Percentiles rank a stretch among this genome's conserved stretches.
phyloP scores from a whole-genome alignment of 148 eudicot genomes.

The Dianthus caryophyllus region DNA sequence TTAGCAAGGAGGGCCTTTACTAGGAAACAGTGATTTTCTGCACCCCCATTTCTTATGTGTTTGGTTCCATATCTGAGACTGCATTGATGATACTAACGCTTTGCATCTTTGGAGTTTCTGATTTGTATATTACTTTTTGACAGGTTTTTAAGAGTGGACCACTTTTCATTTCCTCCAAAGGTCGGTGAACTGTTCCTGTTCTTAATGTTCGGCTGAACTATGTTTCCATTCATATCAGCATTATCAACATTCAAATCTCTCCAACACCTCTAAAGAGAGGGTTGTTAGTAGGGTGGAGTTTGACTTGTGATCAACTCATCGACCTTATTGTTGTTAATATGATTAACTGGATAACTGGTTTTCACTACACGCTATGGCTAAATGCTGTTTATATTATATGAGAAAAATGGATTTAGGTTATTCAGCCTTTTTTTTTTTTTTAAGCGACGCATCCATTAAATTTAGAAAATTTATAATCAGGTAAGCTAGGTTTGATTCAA shows the following conservation, averaged over 20 bases:
- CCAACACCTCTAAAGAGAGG: neutral
- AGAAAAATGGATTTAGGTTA: neutral
- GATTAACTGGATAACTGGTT: neutral
- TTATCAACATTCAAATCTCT: neutral
- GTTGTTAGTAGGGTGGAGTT: neutral
- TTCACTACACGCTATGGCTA: too few species aligned
- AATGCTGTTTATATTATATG: neutral
- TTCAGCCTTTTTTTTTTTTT: too few species aligned
- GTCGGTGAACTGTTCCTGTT: slow-evolving; percentile 36
- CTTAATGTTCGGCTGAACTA: neutral
- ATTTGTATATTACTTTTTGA: slow-evolving; percentile 13
- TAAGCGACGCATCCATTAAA: neutral
- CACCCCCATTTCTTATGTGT: neutral
- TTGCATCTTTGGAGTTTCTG: slow-evolving; percentile 5
- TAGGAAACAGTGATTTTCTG: neutral
- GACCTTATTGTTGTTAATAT: neutral
- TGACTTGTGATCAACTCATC: slow-evolving; percentile 5
- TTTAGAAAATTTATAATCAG: neutral
- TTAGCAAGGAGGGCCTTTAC: neutral
- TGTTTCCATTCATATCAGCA: neutral
- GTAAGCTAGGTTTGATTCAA: neutral
- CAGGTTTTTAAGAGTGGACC: slow-evolving; percentile 99
- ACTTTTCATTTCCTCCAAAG: slow-evolving; percentile 96
- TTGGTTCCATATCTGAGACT: slow-evolving; percentile 14
- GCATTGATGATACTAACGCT: slow-evolving; percentile 1